Base-by-base conservation (phyloP, 2,329 filamentous ascomycete genomes). In the Beauveria varroae region DNA sequence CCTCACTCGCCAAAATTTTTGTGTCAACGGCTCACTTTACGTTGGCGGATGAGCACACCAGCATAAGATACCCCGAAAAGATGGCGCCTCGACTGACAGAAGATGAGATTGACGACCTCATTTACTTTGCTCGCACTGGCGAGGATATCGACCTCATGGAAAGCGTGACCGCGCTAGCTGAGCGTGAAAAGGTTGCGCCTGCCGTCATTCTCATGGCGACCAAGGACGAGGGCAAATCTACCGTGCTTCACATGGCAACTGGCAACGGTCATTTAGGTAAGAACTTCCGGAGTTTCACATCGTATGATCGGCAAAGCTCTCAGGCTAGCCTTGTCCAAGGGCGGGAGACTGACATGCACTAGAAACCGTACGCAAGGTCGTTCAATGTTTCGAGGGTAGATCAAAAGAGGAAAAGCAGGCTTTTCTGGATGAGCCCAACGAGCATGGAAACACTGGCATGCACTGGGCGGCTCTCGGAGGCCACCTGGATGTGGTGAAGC, bases 401-500 rank as follows among this genome's bases (percentile, higher is more conserved):
- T 73, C 73, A 52, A 72, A 73, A 62, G 72, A 72, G 40, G 75
- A 77, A 63, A 77, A 76, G 65, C 75, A 78, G 65, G 72, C 79
- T 0, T 85, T 87, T 66, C 73, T 92, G 26, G 88, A 91, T 67
- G 78, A 81, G 2, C 80, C 83, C 64, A 99, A 99, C 70, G 79
- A 86, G 64, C 88, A 89, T 51, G 93, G 92, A 50, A 98, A 97
- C 77, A 97, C 93, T 1, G 85, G 91, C 0, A 79, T 99, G 62
- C 95, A 99, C 76, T 98, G 93, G 93, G 93, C 93, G 0, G 90
- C 91, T 0, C 78, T 97, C 60, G 95, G 96, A 60, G 93, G 93
- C 1, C 93, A 97, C 69, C 78, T 98, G 3, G 84, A 87, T 6
- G 84, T 86, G 3, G 91, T 96, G 7, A 90, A 93, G 77, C 76